Base-by-base conservation (phyloP, 2,329 filamentous ascomycete species). In the Verruconis gallopava region DNA sequence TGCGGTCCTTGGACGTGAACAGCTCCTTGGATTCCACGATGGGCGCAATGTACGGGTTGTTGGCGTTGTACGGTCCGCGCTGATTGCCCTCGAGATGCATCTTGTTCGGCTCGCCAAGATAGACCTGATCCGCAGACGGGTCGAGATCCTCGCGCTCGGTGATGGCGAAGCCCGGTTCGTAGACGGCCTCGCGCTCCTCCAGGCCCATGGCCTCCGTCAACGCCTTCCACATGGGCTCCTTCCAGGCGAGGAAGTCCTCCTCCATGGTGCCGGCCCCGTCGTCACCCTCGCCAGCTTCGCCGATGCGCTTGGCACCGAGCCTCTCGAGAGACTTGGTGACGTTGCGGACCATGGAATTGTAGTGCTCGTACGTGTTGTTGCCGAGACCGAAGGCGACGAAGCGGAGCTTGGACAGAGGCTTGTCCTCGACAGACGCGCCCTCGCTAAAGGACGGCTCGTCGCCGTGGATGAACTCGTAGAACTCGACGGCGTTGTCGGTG, bases 291-390 rank as follows among this genome's bases (percentile, higher is more conserved):
- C 93, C 91, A 43, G 88, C 85, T 44, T 79, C 71, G 36, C 91
- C 88, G 51, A 98, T 85, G 51, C 85, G 75, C 56, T 78, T 72
- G 11, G 83, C 91, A 47, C 91, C 91, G 15, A 93, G 71, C 55
- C 83, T 89, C 55, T 77, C 71, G 45, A 98, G 68, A 47, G 78
- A 79, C 60, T 81, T 78, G 65, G 91, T 78, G 44, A 96, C 80
- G 49, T 89, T 84, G 60, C 89, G 85, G 46, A 98, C 88, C 85
- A 98, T 94, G 40, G 82, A 82, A 68, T 98, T 98, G 73, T 95
- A 98, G 70, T 98, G 91, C 60, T 98, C 91, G 60, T 98, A 98
- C 20, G 91, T 96, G 70, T 96, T 98, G 72, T 98, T 98, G 51
- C 91, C 91, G 30, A 98, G 77, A 55, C 91, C 91, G 55, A 98